phyloP scores from a whole-genome alignment of 768 basidiomycete genomes.

The Asterophora lycoperdoides region DNA sequence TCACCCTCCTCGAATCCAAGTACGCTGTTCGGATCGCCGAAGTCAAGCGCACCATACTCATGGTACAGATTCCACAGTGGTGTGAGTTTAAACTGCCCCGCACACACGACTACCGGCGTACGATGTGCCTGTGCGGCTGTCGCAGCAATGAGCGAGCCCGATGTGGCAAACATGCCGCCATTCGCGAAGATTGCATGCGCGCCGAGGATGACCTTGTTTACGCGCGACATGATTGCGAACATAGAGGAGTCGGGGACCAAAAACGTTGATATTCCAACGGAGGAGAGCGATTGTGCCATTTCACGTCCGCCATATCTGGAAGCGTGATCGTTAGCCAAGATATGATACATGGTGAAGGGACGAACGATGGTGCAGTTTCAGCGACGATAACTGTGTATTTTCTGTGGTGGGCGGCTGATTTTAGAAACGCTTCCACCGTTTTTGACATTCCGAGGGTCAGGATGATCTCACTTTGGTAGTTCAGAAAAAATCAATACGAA shows the following conservation, averaged over 20 bases:
- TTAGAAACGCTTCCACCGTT: slow-evolving; percentile 92
- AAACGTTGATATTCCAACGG: slow-evolving; percentile 86
- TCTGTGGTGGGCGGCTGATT: slow-evolving; percentile 81
- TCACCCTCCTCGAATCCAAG: slow-evolving; percentile 76
- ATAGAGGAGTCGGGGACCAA: slow-evolving; percentile 96
- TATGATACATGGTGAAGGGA: slow-evolving; percentile 17
- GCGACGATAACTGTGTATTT: slow-evolving; percentile 96
- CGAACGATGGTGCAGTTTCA: slow-evolving; percentile 91
- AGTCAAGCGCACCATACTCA: slow-evolving; percentile 80
- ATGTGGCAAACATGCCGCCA: slow-evolving; percentile 89
- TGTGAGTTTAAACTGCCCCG: slow-evolving; percentile 95
- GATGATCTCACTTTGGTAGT: slow-evolving; percentile 84
- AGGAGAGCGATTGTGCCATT: slow-evolving; percentile 79
- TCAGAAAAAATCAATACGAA: slow-evolving; percentile 4
- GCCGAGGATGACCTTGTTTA: slow-evolving; percentile 94
- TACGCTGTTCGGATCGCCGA: slow-evolving; percentile 58
- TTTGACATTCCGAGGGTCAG: slow-evolving; percentile 90
- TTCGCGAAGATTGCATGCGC: slow-evolving; percentile 96
- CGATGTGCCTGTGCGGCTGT: slow-evolving; percentile 86
- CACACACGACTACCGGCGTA: slow-evolving; percentile 89
- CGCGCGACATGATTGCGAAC: slow-evolving; percentile 93
- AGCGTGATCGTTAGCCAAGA: slow-evolving; percentile 6
- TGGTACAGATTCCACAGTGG: slow-evolving; percentile 88
- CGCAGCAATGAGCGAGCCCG: slow-evolving; percentile 81
- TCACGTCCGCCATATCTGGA: slow-evolving; percentile 77